phyloP scores from a whole-genome alignment of 345 rosid genomes.

The Syzygium jambos region DNA sequence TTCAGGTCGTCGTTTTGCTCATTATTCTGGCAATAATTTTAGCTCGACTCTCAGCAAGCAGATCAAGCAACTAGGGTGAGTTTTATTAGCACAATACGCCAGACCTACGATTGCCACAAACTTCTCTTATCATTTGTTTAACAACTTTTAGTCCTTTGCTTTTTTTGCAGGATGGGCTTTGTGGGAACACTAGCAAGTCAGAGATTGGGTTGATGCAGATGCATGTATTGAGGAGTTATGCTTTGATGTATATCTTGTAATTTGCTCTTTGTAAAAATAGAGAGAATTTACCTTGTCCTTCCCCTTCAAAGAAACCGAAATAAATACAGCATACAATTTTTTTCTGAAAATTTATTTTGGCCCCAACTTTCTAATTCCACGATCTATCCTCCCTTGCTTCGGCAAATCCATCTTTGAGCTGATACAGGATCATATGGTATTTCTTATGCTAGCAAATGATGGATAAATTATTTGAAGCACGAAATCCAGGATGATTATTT shows the following conservation, averaged over 20 bases:
- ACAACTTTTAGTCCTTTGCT: background rate
- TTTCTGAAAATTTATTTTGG: background rate
- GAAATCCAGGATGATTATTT: background rate
- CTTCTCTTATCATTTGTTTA: background rate
- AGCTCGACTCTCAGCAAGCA: constrained; percentile 2
- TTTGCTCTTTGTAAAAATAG: background rate
- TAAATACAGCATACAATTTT: background rate
- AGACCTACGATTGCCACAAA: background rate
- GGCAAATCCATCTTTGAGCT: background rate
- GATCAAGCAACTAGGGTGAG: background rate
- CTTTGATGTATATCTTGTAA: background rate
- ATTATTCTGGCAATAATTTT: background rate
- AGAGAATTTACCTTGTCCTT: background rate
- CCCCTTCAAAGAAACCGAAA: background rate
- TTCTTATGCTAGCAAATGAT: background rate
- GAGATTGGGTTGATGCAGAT: background rate
- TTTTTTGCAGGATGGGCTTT: background rate
- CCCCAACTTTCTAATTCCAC: background rate
- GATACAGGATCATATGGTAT: background rate
- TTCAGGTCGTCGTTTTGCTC: constrained; percentile 2
- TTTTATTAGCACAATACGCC: background rate
- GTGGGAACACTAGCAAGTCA: background rate
- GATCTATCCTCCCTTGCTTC: background rate
- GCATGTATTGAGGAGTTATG: background rate
- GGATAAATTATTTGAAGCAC: background rate